A percentile compares a stretch with the other conserved stretches of the same genome.
Conservation (phyloP, 345 rosid genomes). For the Eucalyptus tenuipes region DNA sequence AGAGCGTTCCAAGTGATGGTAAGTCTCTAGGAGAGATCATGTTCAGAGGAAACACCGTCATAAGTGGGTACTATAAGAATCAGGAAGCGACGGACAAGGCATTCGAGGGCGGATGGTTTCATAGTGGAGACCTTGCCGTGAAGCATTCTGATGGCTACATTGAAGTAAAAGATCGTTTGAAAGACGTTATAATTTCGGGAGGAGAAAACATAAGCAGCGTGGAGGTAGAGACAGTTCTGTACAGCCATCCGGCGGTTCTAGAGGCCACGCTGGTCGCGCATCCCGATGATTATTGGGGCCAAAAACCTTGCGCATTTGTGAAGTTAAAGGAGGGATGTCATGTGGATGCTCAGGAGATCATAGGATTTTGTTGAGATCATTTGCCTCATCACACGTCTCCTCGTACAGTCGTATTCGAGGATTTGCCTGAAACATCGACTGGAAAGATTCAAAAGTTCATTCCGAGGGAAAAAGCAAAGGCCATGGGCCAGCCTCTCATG, state of each 20-base stretch:
- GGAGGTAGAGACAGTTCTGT: constrained; percentile 49
- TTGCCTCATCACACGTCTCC: constrained; percentile 80
- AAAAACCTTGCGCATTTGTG: constrained; percentile 79
- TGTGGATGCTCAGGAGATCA: constrained; percentile 25
- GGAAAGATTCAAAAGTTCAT: constrained; percentile 63
- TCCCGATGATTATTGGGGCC: constrained; percentile 74
- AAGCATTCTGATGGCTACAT: constrained; percentile 61
- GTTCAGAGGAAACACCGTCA: constrained; percentile 68
- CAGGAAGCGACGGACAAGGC: too few relatives aligned
- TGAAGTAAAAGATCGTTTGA: constrained; percentile 62
- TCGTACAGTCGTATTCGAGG: constrained; percentile 42
- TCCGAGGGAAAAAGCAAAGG: constrained; percentile 48
- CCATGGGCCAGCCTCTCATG: constrained; percentile 10
- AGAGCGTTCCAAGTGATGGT: constrained; percentile 52
- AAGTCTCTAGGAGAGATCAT: constrained; percentile 60
- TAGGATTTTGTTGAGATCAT: constrained; percentile 36
- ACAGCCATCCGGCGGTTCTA: constrained; percentile 45
- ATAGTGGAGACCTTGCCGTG: constrained; percentile 63
- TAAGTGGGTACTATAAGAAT: constrained; percentile 68
- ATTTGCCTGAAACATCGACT: constrained; percentile 63
- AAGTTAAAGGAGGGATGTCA: constrained; percentile 44
- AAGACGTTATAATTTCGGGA: constrained; percentile 66
- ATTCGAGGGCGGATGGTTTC: constrained; percentile 66
- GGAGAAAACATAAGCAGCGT: constrained; percentile 70
- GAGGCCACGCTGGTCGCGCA: constrained; percentile 71